A percentile compares a stretch with the other conserved stretches of the same genome.
Evolutionary conservation across 202 grass and related monocot species (phyloP).

Genomic region (Digitaria exilis): DNA sequence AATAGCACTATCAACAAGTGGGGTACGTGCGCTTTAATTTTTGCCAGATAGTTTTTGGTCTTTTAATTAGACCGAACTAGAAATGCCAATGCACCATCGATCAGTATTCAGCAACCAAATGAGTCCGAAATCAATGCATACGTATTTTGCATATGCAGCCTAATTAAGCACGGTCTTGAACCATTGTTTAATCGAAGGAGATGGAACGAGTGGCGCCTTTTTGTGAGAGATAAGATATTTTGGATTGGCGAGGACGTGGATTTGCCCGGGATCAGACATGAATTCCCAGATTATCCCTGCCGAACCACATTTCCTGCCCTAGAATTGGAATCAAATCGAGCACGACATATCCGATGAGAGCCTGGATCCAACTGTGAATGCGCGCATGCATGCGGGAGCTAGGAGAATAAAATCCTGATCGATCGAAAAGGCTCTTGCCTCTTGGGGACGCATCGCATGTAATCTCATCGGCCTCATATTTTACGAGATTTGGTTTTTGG

Average conservation of each 20-base stretch:
- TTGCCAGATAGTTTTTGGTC: not conserved
- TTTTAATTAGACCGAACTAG: slow-evolving; percentile 9
- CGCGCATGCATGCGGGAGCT: not conserved
- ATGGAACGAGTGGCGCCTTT: not conserved
- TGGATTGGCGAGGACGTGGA: slow-evolving; percentile 33
- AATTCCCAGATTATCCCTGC: not conserved
- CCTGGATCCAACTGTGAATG: slow-evolving; percentile 11
- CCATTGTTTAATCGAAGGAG: not conserved
- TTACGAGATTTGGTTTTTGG: slow-evolving; percentile 48
- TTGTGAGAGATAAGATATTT: not conserved
- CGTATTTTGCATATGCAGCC: no score
- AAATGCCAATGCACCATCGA: not conserved
- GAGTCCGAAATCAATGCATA: not conserved
- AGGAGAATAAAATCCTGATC: slow-evolving; percentile 31
- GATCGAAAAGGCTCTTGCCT: not conserved
- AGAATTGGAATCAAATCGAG: slow-evolving; percentile 52
- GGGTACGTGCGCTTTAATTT: not conserved
- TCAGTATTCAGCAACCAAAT: not conserved
- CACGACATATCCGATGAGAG: slow-evolving; percentile 35
- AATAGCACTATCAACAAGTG: not conserved
- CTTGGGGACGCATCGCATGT: not conserved
- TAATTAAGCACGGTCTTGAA: not conserved
- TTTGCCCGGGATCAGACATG: slow-evolving; percentile 39
- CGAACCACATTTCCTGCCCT: not conserved
- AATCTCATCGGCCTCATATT: slow-evolving; percentile 39